Evolutionary conservation across 345 rosid genomes (phyloP), one percentile per base, ranked within the genome.

Genomic region (Pistacia integerrima): DNA sequence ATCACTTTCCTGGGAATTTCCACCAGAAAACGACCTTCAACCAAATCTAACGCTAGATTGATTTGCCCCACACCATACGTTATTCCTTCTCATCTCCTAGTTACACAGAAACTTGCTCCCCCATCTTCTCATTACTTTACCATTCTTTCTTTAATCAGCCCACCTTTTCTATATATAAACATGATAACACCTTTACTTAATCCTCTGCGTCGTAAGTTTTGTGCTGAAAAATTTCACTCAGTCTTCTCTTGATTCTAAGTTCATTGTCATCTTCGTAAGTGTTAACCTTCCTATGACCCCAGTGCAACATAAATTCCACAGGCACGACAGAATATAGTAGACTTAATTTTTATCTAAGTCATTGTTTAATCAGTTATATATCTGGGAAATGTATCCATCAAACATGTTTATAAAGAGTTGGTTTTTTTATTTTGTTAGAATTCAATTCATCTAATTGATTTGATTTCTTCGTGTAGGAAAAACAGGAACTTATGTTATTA

Each of bases 401-500:
- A 30, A 30, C 33, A 30, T 30, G 33, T 2, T 30, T 1, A 1
- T 1, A 1, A 30, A 30, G 33, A 2, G 33, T 30, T 8, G 64
- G 30, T 16, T 60, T 60, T 60, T 8, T 41, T 41, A 41, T 7
- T 41, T 41, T 41, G 9, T 41, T 41, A 41, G 6, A 41, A 41
- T 41, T 41, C 46, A 5, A 0, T 6, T 41, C 46, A 41, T 25
- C 28, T 25, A 11, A 10, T 20, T 49, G 28, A 17, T 20, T 30
- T 2, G 16, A 2, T 68, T 49, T n/a, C 25, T 44, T 4, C 12
- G 1, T 18, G 35, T 30, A n/a, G 41, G 20, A 30, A 41, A 8
- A 56, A 7, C 30, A 46, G 20, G 36, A 44, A 3, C 63, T 67
- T 41, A 78, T 77, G 85, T 18, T 51, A 30, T 51, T 84, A 36